A percentile compares a stretch with the other conserved stretches of the same genome.
Evolutionary conservation across 1,284 basidiomycete species (phyloP).

Genomic region (Flammula alnicola): DNA sequence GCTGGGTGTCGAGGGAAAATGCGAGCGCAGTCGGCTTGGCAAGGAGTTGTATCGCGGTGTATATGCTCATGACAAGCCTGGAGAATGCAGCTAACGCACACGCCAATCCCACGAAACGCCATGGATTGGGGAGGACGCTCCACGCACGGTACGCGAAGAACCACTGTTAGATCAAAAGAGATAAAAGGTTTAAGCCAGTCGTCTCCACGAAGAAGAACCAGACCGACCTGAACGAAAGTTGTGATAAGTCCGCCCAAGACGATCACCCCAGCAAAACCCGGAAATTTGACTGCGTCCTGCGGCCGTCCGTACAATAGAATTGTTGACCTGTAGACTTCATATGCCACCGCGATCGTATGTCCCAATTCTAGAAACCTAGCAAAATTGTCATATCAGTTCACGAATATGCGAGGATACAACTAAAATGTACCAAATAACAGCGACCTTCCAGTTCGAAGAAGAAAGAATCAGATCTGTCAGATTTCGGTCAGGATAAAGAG

Average conservation of each 20-base stretch:
- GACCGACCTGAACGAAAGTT: background rate
- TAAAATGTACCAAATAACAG: too few species aligned
- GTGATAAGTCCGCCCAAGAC: background rate
- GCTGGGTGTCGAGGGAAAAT: background rate
- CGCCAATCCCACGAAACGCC: background rate
- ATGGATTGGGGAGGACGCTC: background rate
- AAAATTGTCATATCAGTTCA: background rate
- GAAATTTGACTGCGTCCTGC: background rate
- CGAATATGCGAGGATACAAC: background rate
- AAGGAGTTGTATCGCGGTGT: background rate
- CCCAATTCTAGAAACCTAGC: slow-evolving; percentile 2
- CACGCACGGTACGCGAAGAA: background rate
- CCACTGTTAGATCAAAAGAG: background rate
- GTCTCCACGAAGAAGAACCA: background rate
- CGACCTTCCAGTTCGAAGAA: too few species aligned
- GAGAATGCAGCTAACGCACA: background rate
- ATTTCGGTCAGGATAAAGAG: background rate
- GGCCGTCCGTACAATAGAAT: background rate
- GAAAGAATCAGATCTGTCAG: background rate
- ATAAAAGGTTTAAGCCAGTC: too few species aligned
- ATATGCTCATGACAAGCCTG: background rate
- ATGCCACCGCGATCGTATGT: slow-evolving; percentile 1
- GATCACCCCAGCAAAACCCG: background rate
- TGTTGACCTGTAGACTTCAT: slow-evolving; percentile 1
- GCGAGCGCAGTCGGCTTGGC: background rate